Base-by-base conservation (phyloP, 106 monocot genomes). In the Alisma plantagoaquatica region DNA sequence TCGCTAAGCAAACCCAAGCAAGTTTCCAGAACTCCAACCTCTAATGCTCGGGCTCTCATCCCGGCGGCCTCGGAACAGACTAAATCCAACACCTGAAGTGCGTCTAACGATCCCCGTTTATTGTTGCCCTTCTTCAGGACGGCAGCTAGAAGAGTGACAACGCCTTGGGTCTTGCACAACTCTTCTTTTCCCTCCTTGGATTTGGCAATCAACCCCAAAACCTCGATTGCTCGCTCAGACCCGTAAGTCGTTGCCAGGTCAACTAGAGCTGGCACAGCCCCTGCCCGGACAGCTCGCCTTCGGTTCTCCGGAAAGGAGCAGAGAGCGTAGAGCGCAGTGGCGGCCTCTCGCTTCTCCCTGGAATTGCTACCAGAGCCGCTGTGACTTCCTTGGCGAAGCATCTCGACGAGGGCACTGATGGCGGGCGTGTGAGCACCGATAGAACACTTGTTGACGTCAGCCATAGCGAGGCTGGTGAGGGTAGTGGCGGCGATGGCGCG, bases 381-480 rank as follows among this genome's bases (percentile, higher is more conserved):
- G n/a, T n/a, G n/a, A n/a, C n/a, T n/a, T n/a, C n/a, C 82, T 29
- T 58, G 51, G 17, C 49, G 41, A 28, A 77, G 54, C n/a, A 75
- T 42, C 22, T 25, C 11, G 30, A 64, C 55, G 20, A 83, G 55
- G 25, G 52, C 51, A 23, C 38, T 22, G 27, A 83, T 71, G 11
- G 71, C 83, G 19, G 28, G 46, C 1, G 83, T 74, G 45, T 77
- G 70, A 12, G 72, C 76, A 26, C 80, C 85, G 53, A 73, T 76
- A 10, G 76, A 69, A 59, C 65, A 69, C 66, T 85, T 85, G 49
- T 80, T 80, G 33, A 80, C 85, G 42, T 80, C 80, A 0, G 76
- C 76, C 19, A 70, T 41, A 15, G 85, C 72, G 27, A 85, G 65
- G 54, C 80, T 80, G 25, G 85, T 80, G 29, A 80, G 29, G 11